Base-by-base conservation (phyloP, 2,329 filamentous ascomycete species). In the Byssoonygena ceratinophila region DNA sequence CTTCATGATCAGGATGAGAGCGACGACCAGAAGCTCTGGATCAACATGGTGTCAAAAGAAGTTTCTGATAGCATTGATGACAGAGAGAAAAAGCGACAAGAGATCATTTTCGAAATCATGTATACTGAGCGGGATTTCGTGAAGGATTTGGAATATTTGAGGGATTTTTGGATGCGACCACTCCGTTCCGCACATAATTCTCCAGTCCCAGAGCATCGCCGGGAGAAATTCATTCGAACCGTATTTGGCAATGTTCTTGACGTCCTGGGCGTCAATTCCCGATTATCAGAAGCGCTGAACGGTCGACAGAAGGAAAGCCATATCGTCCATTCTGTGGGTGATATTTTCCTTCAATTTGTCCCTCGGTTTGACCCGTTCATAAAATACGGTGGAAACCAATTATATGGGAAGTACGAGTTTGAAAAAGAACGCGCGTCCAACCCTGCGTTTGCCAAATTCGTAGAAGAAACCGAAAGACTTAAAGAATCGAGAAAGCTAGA, bases 71-170 rank as follows among this genome's bases (percentile, higher is more conserved):
- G 84, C 64, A 84, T 96, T 27, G 83, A 82, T 46, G 92, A 98
- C 60, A 81, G 80, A 59, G 92, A 98, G 69, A 94, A 95, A 81
- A 97, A 97, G 74, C 82, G 92, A 41, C 92, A 98, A 66, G 92
- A 98, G 66, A 87, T 98, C 60, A 96, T 98, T 55, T 96, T 91
- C 4, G 92, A 98, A 68, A 83, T 97, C 57, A 96, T 94, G 82
- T 98, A 98, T 71, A 98, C 92, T 0, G 92, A 98, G 68, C 82
- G 92, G 60, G 92, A 98, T 71, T 98, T 98, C 63, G 92, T 98
- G 66, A 98, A 98, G 74, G 92, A 98, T 69, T 75, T 98, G 62
- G 92, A 98, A 69, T 98, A 98, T 65, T 76, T 98, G 27, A 82
- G 92, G 56, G 92, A 98, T 72, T 98, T 97, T 75, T 98, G 92